Evolutionary conservation across 2,329 filamentous ascomycete species (phyloP), one percentile per base, ranked within the genome.

Genomic region (Gaeumannomyces tritici): DNA sequence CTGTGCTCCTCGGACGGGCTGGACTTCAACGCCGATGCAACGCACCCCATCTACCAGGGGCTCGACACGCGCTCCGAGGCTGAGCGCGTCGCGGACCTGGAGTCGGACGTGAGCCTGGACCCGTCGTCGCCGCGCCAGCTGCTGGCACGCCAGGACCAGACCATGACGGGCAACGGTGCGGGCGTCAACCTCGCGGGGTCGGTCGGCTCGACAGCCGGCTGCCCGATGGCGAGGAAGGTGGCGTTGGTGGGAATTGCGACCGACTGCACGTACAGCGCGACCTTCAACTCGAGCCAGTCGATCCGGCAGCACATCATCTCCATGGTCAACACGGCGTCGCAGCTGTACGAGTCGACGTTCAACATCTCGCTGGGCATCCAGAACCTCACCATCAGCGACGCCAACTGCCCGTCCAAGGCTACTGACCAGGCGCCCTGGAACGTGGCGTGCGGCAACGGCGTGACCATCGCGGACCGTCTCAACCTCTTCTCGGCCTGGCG

Each of bases 321-420:
- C 61, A 82, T 91, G 71, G 89, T 99, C 73, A 97, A 96, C 76
- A 81, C 86, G 57, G 95, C 95, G 0, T 97, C 93, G 1, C 84
- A 87, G 65, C 77, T 97, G 12, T 99, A 95, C 71, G 95, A 99
- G 73, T 85, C 82, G 68, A 90, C 90, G 9, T 98, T 99, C 78
- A 97, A 97, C 74, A 93, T 99, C 69, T 93, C 93, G 0, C 85
- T 99, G 47, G 95, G 92, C 56, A 85, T 99, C 64, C 86, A 88
- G 67, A 96, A 96, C 70, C 75, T 99, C 61, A 89, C 91, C 33
- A 84, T 97, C 65, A 90, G 85, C 63, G 85, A 90, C 57, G 75
- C 81, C 4, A 78, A 79, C n/a, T 99, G 95, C 70, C 91, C 93
- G 0, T 84, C 84, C 4, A 83, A 63, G 31, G 12, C 85, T 0